Percentiles rank a stretch among this genome's conserved stretches.
Conservation (phyloP, 2,329 filamentous ascomycete genomes). For the Bimuria novae-zelandiae region DNA sequence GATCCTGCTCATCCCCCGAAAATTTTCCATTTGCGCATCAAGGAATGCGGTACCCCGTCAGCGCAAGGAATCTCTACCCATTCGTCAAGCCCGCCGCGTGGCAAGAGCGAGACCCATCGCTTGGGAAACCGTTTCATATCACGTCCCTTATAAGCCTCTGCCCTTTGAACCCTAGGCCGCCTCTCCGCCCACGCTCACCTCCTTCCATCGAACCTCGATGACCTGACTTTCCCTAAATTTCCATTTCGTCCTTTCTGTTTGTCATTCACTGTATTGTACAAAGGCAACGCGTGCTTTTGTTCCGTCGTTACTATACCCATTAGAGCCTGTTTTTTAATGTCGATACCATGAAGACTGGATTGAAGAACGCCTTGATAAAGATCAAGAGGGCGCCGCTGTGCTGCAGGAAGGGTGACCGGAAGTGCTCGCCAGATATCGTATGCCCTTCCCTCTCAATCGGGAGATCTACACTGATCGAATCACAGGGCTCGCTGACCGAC, state of each 20-base stretch:
- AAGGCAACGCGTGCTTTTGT: not conserved
- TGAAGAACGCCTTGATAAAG: slow-evolving; percentile 28
- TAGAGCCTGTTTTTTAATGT: slow-evolving; percentile 5
- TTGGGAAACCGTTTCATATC: slow-evolving; percentile 27
- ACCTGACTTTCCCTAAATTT: not conserved
- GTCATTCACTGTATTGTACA: not conserved
- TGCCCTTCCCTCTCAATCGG: not conserved
- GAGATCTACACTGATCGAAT: not conserved
- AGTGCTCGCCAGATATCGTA: slow-evolving; percentile 29
- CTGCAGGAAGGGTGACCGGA: slow-evolving; percentile 26
- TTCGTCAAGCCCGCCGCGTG: slow-evolving; percentile 12
- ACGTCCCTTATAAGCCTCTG: slow-evolving; percentile 18
- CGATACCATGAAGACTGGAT: slow-evolving; percentile 22
- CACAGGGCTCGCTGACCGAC: slow-evolving; percentile 36
- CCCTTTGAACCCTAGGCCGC: slow-evolving; percentile 6
- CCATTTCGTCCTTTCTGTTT: slow-evolving; percentile 8
- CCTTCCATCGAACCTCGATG: not conserved
- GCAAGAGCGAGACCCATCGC: slow-evolving; percentile 20
- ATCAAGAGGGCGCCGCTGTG: slow-evolving; percentile 32
- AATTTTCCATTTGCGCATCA: slow-evolving; percentile 7
- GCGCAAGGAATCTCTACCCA: slow-evolving; percentile 39
- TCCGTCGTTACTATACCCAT: slow-evolving; percentile 17
- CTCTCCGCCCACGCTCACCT: slow-evolving; percentile 5
- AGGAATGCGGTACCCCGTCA: slow-evolving; percentile 34
- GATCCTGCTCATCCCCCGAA: slow-evolving; percentile 11